phyloP scores from a whole-genome alignment of 441 rosid species.

The Bocquillonia castaneifolia region DNA sequence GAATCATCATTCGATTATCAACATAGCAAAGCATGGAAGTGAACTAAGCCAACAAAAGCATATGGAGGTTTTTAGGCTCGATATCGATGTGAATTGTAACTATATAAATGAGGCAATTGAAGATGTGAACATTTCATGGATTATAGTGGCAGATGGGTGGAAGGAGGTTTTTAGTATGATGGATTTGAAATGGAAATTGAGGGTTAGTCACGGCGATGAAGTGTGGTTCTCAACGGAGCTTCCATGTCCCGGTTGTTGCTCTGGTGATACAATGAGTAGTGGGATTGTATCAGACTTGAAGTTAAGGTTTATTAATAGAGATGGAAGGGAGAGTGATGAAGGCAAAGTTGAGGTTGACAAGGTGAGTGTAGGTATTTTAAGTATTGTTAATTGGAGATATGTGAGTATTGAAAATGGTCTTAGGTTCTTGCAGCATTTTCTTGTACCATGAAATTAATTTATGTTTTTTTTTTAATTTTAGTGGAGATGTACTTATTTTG shows the following conservation, averaged over 20 bases:
- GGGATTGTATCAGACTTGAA: constrained; percentile 42
- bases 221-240: constrained; percentile 49
- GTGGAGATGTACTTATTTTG: no score
- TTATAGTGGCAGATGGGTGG: constrained; percentile 34
- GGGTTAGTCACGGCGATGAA: constrained; percentile 8
- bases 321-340: background rate
- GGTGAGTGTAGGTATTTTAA: constrained; percentile 40
- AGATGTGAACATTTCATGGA: constrained; percentile 38
- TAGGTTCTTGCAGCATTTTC: constrained; percentile 48
- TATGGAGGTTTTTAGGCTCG: constrained; percentile 34
- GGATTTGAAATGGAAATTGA: constrained; percentile 29
- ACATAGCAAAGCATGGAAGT: constrained; percentile 18
- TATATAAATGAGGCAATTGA: background rate
- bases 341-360: constrained; percentile 28
- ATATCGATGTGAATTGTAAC: constrained; percentile 5
- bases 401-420: constrained; percentile 41
- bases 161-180: constrained; percentile 38
- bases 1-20: background rate
- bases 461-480: no score
- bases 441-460: constrained; percentile 23
- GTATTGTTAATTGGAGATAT: constrained; percentile 39
- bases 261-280: constrained; percentile 21
- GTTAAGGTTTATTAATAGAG: constrained; percentile 13
- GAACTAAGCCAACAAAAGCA: constrained; percentile 7
- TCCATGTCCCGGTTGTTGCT: constrained; percentile 37